These are phyloP conservation scores for Nicotiana paniculata DNA, from an alignment of 257 asterid species.

Conservation along the genomic window DNA sequence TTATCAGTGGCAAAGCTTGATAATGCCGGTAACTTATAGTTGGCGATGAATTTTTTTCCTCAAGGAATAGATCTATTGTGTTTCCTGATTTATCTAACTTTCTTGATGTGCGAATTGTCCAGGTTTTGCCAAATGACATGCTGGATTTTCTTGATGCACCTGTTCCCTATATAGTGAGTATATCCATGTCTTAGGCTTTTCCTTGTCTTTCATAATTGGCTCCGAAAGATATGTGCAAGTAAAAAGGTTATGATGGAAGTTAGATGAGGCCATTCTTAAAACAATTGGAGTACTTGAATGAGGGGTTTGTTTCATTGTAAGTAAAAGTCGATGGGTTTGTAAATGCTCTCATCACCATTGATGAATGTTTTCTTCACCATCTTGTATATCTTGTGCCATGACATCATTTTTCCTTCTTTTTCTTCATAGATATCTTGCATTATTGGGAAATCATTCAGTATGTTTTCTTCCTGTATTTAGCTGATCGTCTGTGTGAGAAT, in stretches of 20 bases:
- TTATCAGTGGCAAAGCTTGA: slow-evolving; percentile 95
- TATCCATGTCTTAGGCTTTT: slow-evolving; percentile 3
- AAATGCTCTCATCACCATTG: neutral
- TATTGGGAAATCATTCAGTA: neutral
- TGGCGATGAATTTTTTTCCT: neutral
- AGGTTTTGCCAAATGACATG: slow-evolving; percentile 99
- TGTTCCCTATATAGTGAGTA: slow-evolving; percentile 94
- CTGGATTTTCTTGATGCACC: slow-evolving; percentile 98
- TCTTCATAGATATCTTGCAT: neutral
- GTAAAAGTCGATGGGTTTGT: neutral
- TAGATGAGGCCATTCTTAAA: neutral
- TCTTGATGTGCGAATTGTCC: slow-evolving; percentile 22
- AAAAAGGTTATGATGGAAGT: neutral
- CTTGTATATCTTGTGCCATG: neutral
- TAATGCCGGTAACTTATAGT: slow-evolving; percentile 75
- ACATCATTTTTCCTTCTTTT: neutral
- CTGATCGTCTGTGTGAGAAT: neutral
- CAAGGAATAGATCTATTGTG: neutral
- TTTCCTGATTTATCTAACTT: slow-evolving; percentile 10
- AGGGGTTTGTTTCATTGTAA: neutral
- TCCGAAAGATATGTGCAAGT: neutral
- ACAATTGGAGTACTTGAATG: slow-evolving; percentile 1
- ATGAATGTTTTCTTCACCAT: neutral
- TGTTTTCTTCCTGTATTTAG: neutral
- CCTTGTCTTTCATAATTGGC: neutral